phyloP scores from a whole-genome alignment of 106 monocot genomes.

The Amphibolis antarctica region DNA sequence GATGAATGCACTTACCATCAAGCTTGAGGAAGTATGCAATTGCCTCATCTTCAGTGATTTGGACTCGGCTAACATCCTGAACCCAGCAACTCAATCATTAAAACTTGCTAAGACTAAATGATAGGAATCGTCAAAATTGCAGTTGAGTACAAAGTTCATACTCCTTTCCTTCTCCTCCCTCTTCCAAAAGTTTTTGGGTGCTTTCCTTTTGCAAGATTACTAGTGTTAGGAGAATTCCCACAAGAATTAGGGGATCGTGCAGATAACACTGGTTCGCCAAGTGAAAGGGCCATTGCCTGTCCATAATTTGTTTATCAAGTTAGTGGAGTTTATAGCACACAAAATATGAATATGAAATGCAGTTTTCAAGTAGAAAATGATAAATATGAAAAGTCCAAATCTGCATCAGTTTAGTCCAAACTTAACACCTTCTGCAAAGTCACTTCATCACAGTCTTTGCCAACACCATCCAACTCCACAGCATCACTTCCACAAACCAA shows the following conservation, averaged over 20 bases:
- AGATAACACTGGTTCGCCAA: conserved; percentile 21
- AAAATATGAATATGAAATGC: neutral
- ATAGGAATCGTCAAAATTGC: neutral
- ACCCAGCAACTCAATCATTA: neutral
- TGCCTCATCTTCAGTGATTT: conserved; percentile 72
- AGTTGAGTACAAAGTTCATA: neutral
- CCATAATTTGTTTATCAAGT: conserved; percentile 1
- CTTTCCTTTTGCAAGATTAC: conserved; percentile 10
- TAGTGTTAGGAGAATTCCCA: conserved; percentile 8
- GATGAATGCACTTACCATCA: conserved; percentile 38
- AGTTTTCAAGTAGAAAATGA: neutral
- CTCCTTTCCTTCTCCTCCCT: conserved; percentile 24
- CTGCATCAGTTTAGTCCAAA: neutral
- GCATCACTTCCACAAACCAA: neutral
- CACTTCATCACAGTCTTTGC: conserved; percentile 23
- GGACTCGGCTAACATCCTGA: conserved; percentile 38
- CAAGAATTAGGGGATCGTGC: conserved; percentile 7
- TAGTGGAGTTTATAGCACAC: neutral
- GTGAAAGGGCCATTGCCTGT: conserved; percentile 78
- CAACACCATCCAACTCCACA: conserved; percentile 1
- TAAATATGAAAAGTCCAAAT: neutral
- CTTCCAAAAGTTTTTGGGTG: conserved; percentile 6
- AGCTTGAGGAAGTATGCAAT: conserved; percentile 72
- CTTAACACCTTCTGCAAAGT: conserved; percentile 45
- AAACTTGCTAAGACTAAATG: too few relatives aligned